phyloP scores from a whole-genome alignment of 352 stramenopile genomes.

The Globisporangium abappressorium region DNA sequence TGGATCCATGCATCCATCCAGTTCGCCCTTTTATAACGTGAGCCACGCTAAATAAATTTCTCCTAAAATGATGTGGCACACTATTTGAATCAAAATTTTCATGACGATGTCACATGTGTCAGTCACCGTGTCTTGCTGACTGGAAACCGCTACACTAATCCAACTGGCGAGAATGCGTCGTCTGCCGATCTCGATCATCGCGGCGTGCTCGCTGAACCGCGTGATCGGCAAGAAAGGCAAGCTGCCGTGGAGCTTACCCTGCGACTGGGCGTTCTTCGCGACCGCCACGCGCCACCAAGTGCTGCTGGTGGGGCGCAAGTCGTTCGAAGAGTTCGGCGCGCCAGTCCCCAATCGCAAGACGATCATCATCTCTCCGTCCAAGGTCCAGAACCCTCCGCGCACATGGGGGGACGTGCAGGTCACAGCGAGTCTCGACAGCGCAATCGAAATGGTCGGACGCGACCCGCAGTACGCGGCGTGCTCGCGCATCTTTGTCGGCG shows the following conservation, averaged over 20 bases:
- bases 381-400: conserved; percentile 6
- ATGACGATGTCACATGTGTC: too few relatives aligned
- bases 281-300: conserved; percentile 48
- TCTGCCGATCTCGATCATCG: conserved; percentile 59
- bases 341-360: conserved; percentile 50
- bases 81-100: neutral
- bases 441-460: conserved; percentile 30
- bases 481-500: conserved; percentile 56
- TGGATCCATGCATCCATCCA: neutral
- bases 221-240: conserved; percentile 52
- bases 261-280: conserved; percentile 73
- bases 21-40: neutral
- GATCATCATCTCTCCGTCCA: conserved; percentile 49
- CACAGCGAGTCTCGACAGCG: conserved; percentile 37
- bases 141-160: neutral
- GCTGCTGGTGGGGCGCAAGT: conserved; percentile 60
- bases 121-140: too few relatives aligned
- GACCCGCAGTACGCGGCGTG: conserved; percentile 36
- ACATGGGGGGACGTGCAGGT: conserved; percentile 27
- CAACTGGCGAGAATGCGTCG: neutral
- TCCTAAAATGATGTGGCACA: neutral
- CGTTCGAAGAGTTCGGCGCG: conserved; percentile 47
- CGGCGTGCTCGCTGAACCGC: conserved; percentile 65
- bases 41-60: neutral
- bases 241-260: conserved; percentile 59